A percentile compares a stretch with the other conserved stretches of the same genome.
Evolutionary conservation across 2,329 filamentous ascomycete species (phyloP).

Genomic region (Polychaeton citri): DNA sequence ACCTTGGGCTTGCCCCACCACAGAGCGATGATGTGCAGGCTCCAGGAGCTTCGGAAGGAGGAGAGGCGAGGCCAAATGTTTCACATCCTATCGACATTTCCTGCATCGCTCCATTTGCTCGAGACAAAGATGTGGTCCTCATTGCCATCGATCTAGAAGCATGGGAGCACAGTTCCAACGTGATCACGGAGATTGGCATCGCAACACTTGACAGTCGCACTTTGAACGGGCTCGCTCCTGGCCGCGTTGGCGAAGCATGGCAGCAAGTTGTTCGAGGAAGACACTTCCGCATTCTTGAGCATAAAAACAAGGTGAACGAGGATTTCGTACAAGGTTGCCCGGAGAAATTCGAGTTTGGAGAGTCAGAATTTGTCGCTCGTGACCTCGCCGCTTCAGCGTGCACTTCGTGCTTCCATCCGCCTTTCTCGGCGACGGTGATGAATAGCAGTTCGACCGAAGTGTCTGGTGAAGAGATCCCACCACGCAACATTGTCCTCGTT

Average conservation of each 20-base stretch:
- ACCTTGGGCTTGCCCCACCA: conserved; percentile 51
- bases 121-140: conserved; percentile 51
- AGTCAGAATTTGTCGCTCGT: conserved; percentile 39
- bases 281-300: conserved; percentile 66
- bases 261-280: conserved; percentile 49
- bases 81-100: conserved; percentile 11
- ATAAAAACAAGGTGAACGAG: conserved; percentile 51
- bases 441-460: not conserved
- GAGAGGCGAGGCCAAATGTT: conserved; percentile 8
- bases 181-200: conserved; percentile 77
- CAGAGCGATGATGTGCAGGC: not conserved
- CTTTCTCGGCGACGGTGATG: conserved; percentile 29
- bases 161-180: conserved; percentile 51
- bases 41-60: conserved; percentile 2
- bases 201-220: conserved; percentile 62
- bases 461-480: conserved; percentile 8
- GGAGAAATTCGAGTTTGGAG: conserved; percentile 59
- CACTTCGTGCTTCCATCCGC: conserved; percentile 43
- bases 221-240: conserved; percentile 44
- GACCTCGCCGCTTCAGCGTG: conserved; percentile 11
- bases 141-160: conserved; percentile 74
- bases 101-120: conserved; percentile 31
- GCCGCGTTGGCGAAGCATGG: conserved; percentile 53
- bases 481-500: conserved; percentile 58
- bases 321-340: conserved; percentile 61